Evolutionary conservation across 176 grass and related monocot species (phyloP).

Genomic region (Aegilops sharonensis): DNA sequence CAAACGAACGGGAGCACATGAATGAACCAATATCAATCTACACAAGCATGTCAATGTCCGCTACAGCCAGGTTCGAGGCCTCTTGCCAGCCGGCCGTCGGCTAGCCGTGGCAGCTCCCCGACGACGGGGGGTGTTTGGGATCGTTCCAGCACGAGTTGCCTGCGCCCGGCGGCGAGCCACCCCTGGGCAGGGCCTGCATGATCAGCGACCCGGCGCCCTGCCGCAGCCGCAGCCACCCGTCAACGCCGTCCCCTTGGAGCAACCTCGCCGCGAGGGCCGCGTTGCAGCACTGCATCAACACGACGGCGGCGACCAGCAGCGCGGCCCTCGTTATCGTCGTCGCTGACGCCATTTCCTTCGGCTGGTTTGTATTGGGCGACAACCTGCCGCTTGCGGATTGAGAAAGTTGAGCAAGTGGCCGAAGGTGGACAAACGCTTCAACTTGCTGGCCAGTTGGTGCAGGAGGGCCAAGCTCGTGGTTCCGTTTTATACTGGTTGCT

Average conservation of each 20-base stretch:
- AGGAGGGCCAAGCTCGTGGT: background rate
- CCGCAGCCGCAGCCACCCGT: background rate
- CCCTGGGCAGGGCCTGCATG: background rate
- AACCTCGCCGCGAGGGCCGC: background rate
- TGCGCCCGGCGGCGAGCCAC: too few relatives aligned
- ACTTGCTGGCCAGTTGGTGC: background rate
- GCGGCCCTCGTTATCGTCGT: background rate
- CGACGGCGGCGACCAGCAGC: background rate
- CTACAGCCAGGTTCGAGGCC: background rate
- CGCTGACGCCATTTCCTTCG: background rate
- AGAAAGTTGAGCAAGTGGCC: background rate
- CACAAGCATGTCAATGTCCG: background rate
- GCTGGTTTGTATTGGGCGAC: background rate
- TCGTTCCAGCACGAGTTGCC: background rate
- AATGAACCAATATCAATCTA: background rate
- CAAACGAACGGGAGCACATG: background rate
- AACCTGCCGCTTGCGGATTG: too few relatives aligned
- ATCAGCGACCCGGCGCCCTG: slow-evolving; percentile 3
- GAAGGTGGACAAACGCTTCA: background rate
- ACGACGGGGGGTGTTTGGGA: background rate
- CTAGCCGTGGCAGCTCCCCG: background rate
- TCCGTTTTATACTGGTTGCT: background rate
- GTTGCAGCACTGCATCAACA: slow-evolving; percentile 32
- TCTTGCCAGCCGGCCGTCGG: background rate
- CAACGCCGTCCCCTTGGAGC: background rate